A percentile compares a stretch with the other conserved stretches of the same genome.
These are phyloP conservation scores for Tremella yokohamensis DNA, from an alignment of 768 basidiomycete species.

Conservation along the genomic window DNA sequence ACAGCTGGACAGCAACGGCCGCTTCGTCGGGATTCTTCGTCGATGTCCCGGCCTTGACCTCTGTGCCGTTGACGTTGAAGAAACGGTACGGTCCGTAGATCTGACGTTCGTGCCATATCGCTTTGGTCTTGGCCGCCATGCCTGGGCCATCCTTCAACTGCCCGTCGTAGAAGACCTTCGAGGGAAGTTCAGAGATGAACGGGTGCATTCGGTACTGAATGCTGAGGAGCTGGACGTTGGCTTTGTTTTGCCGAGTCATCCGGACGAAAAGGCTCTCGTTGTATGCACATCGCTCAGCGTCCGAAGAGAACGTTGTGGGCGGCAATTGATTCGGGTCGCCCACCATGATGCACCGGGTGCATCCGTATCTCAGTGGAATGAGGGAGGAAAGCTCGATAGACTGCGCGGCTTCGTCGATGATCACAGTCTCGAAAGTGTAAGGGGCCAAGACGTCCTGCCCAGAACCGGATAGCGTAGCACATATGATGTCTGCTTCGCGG, in stretches of 20 bases:
- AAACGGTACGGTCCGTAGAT: slow-evolving; percentile 85
- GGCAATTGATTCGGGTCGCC: slow-evolving; percentile 80
- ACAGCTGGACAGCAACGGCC: slow-evolving; percentile 71
- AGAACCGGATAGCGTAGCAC: slow-evolving; percentile 85
- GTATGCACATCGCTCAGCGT: slow-evolving; percentile 66
- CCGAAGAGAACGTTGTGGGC: slow-evolving; percentile 74
- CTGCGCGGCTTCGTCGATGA: slow-evolving; percentile 98
- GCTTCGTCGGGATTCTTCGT: slow-evolving; percentile 73
- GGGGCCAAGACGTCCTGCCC: slow-evolving; percentile 78
- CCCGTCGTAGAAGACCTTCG: slow-evolving; percentile 77
- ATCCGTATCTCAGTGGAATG: slow-evolving; percentile 87
- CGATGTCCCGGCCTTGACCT: slow-evolving; percentile 66
- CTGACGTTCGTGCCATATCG: slow-evolving; percentile 76
- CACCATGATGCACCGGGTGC: slow-evolving; percentile 82
- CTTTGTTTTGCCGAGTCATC: slow-evolving; percentile 70
- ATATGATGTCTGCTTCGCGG: slow-evolving; percentile 85
- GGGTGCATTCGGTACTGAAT: slow-evolving; percentile 99
- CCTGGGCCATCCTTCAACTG: slow-evolving; percentile 77
- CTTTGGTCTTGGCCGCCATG: slow-evolving; percentile 76
- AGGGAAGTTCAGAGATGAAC: slow-evolving; percentile 84
- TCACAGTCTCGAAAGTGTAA: slow-evolving; percentile 87
- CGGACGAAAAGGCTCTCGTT: slow-evolving; percentile 86
- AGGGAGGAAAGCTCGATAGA: slow-evolving; percentile 90
- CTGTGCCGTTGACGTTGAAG: slow-evolving; percentile 73
- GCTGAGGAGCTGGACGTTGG: slow-evolving; percentile 87